Base-by-base conservation (phyloP, 176 grass and related monocot genomes). In the Bonia amplexicaulis region DNA sequence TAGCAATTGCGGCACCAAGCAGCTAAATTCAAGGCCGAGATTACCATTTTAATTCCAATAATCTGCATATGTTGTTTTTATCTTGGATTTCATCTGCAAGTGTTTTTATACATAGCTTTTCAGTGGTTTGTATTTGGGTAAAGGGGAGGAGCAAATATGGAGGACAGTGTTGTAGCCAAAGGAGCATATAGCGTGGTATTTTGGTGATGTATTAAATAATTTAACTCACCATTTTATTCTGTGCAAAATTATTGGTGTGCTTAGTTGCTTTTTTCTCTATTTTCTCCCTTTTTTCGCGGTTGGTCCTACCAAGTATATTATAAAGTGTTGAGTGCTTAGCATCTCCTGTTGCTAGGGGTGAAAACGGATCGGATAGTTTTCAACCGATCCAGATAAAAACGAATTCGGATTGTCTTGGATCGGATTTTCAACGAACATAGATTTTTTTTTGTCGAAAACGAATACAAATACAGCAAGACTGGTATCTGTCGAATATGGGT, bases 1-100 rank as follows among this genome's bases (percentile, higher is more conserved):
- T 96, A 83, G 82, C 82, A 23, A 94, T 99, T 80, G 84, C 66
- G 14, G 88, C 91, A 33, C 90, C 87, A 82, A 99, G 82, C 62
- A 90, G 93, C 12, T 94, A 61, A 88, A 73, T 79, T 71, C 15
- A 23, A 78, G 57, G 60, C 19, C 26, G 46, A 41, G 46, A 37
- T 80, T 31, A 76, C 70, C 63, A 37, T 79, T 71, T 63, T 74
- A 75, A 42, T 78, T 23, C 59, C 66, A 71, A 25, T 64, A 55
- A 84, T 61, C 63, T 63, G 63, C 62, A 69, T 44, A 71, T 86
- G 88, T 76, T 84, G 73, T 86, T 84, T 79, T 66, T 31, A 15
- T 84, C 35, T 42, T 66, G 15, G 33, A 39, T 71, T 88, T 71
- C 31, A 77, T 76, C 15, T 75, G 53, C 69, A 76, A 84, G 11